Evolutionary conservation across 2,329 filamentous ascomycete genomes (phyloP).

Genomic region (Aureobasidium leucospermi): DNA sequence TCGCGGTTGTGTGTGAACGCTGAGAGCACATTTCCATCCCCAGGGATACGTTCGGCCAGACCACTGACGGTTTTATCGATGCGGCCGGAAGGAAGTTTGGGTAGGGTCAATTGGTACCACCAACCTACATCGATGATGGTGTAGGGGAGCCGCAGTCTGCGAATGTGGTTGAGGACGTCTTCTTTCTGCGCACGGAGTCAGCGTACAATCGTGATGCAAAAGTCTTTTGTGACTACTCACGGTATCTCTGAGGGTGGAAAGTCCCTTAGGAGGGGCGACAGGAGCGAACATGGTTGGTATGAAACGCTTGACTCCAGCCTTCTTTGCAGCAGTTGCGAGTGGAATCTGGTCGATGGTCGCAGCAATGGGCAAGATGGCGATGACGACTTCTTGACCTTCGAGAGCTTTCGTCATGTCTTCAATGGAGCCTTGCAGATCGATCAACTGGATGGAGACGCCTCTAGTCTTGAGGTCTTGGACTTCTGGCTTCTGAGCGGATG

Average conservation of each 20-base stretch:
- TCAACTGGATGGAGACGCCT: constrained; percentile 38
- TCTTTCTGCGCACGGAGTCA: constrained; percentile 37
- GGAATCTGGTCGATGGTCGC: constrained; percentile 21
- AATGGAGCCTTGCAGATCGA: constrained; percentile 37
- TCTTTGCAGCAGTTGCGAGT: constrained; percentile 24
- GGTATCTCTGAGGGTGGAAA: constrained; percentile 31
- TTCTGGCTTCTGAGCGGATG: constrained; percentile 31
- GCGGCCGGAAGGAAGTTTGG: constrained; percentile 38
- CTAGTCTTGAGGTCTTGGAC: constrained; percentile 33
- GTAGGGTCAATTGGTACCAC: constrained; percentile 48
- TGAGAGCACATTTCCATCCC: constrained; percentile 30
- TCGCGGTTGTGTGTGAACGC: constrained; percentile 46
- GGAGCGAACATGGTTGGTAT: constrained; percentile 29
- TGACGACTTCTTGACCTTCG: constrained; percentile 29
- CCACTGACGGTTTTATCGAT: constrained; percentile 30
- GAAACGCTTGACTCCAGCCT: constrained; percentile 27
- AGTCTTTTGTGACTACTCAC: constrained; percentile 19
- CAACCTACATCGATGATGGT: constrained; percentile 53
- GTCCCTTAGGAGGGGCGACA: constrained; percentile 38
- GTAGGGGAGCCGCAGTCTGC: constrained; percentile 43
- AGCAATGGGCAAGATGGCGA: constrained; percentile 22
- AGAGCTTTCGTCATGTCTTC: constrained; percentile 38
- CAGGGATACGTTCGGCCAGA: constrained; percentile 22
- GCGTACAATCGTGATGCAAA: too few species aligned
- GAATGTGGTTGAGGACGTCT: constrained; percentile 43